These are phyloP conservation scores for Colletotrichum viniferum DNA, from an alignment of 2,329 filamentous ascomycete species.

Conservation along the genomic window DNA sequence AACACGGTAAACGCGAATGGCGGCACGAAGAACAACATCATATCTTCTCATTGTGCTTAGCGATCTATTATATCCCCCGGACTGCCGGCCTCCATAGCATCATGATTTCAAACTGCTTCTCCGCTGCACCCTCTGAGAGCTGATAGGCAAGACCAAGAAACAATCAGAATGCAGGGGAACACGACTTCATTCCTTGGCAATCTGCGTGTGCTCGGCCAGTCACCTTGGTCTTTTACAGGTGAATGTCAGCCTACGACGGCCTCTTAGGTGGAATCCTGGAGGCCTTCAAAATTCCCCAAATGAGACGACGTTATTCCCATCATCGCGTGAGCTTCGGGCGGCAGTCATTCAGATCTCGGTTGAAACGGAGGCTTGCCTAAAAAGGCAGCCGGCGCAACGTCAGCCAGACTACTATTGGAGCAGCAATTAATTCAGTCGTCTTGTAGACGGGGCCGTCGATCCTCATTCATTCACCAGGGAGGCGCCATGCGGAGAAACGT, in stretches of 20 bases:
- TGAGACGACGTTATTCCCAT: background rate
- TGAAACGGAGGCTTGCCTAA: background rate
- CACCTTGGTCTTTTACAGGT: too few species aligned
- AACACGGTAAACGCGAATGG: background rate
- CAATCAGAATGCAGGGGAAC: background rate
- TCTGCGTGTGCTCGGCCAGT: background rate
- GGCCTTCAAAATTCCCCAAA: background rate
- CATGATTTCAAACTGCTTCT: background rate
- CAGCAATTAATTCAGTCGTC: background rate
- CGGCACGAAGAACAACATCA: rapidly evolving
- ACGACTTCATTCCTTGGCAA: background rate
- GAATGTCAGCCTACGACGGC: rapidly evolving
- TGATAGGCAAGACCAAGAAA: background rate
- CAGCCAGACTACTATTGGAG: background rate
- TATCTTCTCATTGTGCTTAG: background rate
- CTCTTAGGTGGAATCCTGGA: background rate
- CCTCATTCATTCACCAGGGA: background rate
- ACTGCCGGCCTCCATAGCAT: background rate
- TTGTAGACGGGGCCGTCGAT: background rate
- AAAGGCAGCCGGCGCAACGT: background rate
- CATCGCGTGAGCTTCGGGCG: background rate
- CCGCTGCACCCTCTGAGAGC: background rate
- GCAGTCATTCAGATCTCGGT: background rate
- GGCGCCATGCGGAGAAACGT: slow-evolving; percentile 1
- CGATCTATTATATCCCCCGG: background rate